These are phyloP conservation scores for Termitomyces sp. DNA, from an alignment of 768 basidiomycete species.

Conservation along the genomic window DNA sequence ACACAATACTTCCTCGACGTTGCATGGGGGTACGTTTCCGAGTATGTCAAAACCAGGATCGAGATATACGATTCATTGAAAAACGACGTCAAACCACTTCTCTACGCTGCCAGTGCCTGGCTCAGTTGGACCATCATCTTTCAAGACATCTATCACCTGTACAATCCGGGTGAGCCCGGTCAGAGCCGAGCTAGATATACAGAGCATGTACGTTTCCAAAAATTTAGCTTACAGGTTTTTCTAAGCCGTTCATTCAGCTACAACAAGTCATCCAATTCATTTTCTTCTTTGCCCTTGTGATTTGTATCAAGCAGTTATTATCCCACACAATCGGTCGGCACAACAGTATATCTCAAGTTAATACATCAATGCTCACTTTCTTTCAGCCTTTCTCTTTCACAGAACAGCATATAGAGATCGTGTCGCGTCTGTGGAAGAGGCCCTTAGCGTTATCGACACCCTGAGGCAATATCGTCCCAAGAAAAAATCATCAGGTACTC, in stretches of 20 bases:
- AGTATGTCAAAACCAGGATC: conserved; percentile 59
- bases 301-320: conserved; percentile 64
- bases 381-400: conserved; percentile 68
- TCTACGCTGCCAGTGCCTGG: conserved; percentile 72
- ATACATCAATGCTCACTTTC: not conserved
- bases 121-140: conserved; percentile 79
- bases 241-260: conserved; percentile 33
- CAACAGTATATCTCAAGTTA: not conserved
- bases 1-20: conserved; percentile 51
- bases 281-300: conserved; percentile 71
- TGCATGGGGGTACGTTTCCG: conserved; percentile 77
- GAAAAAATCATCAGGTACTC: conserved; percentile 34
- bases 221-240: not conserved
- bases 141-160: conserved; percentile 58
- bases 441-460: conserved; percentile 61
- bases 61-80: conserved; percentile 74
- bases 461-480: conserved; percentile 66
- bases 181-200: conserved; percentile 63
- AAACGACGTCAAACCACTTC: conserved; percentile 64
- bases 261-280: conserved; percentile 66
- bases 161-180: conserved; percentile 35
- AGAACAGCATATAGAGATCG: conserved; percentile 76
- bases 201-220: conserved; percentile 39
- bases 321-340: conserved; percentile 58
- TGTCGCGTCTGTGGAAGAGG: conserved; percentile 50